Evolutionary conservation across 495 filamentous ascomycete genomes (phyloP), one percentile per base, ranked within the genome.

Genomic region (Penicillium flavigenum): DNA sequence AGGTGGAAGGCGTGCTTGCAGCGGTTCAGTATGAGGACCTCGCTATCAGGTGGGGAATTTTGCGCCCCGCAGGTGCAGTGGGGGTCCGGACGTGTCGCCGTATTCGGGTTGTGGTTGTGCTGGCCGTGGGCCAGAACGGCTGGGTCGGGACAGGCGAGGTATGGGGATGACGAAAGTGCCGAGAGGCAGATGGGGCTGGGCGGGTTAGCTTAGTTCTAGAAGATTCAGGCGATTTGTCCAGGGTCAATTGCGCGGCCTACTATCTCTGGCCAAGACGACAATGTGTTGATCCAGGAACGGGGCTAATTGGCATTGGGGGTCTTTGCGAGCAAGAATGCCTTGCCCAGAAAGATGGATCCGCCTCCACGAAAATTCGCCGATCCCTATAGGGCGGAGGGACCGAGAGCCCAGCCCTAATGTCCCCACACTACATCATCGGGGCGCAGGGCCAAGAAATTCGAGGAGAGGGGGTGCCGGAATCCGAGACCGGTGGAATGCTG

Each of bases 1-100:
- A 61, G 51, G 32, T 75, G 72, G 46, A 75, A 75, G 19, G 64
- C 67, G 48, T 75, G 72, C 51, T 67, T 61, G 60, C 72, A 75
- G 19, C 61, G 59, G 24, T 64, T 72, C 14, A 75, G 51, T 5
- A 75, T 61, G 20, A 71, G 24, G 4, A 71, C 55, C 10, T 56
- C 43, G 42, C 56, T 65, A 17, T 58, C 48, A 10, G 47, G 43
- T 24, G 43, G 19, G 10, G 36, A 2, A 19, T 56, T 43, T 5
- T 31, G 34, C 9, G 48, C 44, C 36, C 44, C 50, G 49, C 42
- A 61, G 19, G 27, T 26, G n/a, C 29, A 42, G 38, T 22, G 43
- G 9, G 17, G 19, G 8, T 46, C 42, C 6, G 54, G 51, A 12
- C 20, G 45, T n/a, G 27, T 26, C 24, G 4, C 24, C 5, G 24